Base-by-base conservation (phyloP, 2,329 filamentous ascomycete genomes). In the Arachnomyces sp. region DNA sequence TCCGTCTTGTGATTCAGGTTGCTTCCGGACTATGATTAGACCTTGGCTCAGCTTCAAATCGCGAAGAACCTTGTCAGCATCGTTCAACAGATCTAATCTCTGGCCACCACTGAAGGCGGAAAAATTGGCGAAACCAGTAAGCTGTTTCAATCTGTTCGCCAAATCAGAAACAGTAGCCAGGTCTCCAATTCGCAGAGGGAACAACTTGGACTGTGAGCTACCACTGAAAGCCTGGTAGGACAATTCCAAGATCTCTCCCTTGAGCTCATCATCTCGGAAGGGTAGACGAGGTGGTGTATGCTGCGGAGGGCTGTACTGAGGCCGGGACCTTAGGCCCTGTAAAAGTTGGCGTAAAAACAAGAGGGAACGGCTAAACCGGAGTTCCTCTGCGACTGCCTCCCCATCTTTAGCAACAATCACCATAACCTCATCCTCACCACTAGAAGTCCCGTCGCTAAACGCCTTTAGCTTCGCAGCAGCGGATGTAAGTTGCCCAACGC, bases 91-190 rank as follows among this genome's bases (percentile, higher is more conserved):
- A 32, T 79, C 68, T 40, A 90, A 67, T n/a, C 73, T 70, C 39
- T 73, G 72, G 1, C 86, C 86, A 12, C 74, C 73, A 47, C 79
- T 80, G 56, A 87, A 90, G 1, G 85, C 68, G 3, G 77, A 79
- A 51, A 87, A 84, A 51, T 83, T 85, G 4, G 79, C 75, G 54
- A 89, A 92, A 0, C 84, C 82, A 0, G 84, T 90, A 12, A 74
- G 74, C 44, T 79, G 72, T 25, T 75, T 72, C 31, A 94, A 61
- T 42, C 73, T 79, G 13, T 79, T 77, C 20, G 84, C 70, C 4
- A 94, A 66, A 31, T 84, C 81, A 1, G 76, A 73, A 5, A 77
- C 74, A 0, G 83, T 92, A 42, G 89, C 86, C 17, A 76, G 71
- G 33, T 74, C 73, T 1, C 84, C 84, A 49, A 92, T 81, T 18